Evolutionary conservation across 495 filamentous ascomycete species (phyloP).

Genomic region (Trichoderma orchidacearum): DNA sequence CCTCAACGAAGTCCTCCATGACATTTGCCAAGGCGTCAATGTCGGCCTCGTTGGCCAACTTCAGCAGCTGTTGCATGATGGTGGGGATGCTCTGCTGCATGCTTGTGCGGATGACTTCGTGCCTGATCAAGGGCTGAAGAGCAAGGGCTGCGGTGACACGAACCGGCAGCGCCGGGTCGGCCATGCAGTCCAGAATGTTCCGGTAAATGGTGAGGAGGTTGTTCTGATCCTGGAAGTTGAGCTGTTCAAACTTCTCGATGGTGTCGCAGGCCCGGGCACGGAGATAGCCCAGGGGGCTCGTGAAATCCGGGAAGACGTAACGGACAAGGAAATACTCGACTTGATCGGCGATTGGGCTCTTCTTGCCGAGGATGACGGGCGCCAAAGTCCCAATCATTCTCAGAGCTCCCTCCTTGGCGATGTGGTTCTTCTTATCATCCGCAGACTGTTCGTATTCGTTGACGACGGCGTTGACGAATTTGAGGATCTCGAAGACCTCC

Average conservation of each 20-base stretch:
- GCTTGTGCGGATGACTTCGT: slow-evolving; percentile 80
- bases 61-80: slow-evolving; percentile 97
- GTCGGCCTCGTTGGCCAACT: slow-evolving; percentile 90
- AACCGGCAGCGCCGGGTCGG: slow-evolving; percentile 79
- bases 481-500: slow-evolving; percentile 84
- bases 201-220: slow-evolving; percentile 92
- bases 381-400: slow-evolving; percentile 95
- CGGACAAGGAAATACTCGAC: slow-evolving; percentile 99
- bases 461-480: slow-evolving; percentile 86
- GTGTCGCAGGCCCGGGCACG: slow-evolving; percentile 93
- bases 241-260: slow-evolving; percentile 90
- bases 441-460: slow-evolving; percentile 72
- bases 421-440: slow-evolving; percentile 75
- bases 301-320: slow-evolving; percentile 96
- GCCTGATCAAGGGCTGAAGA: slow-evolving; percentile 85
- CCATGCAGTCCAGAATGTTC: slow-evolving; percentile 95
- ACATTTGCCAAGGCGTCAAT: slow-evolving; percentile 93
- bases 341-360: slow-evolving; percentile 92
- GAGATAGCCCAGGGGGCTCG: slow-evolving; percentile 83
- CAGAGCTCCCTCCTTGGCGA: slow-evolving; percentile 91
- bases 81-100: slow-evolving; percentile 99
- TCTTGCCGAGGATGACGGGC: slow-evolving; percentile 89
- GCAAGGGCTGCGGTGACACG: slow-evolving; percentile 90
- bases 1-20: slow-evolving; percentile 99
- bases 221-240: slow-evolving; percentile 89